Base-by-base conservation (phyloP, 345 rosid genomes). In the Citrus glauca region DNA sequence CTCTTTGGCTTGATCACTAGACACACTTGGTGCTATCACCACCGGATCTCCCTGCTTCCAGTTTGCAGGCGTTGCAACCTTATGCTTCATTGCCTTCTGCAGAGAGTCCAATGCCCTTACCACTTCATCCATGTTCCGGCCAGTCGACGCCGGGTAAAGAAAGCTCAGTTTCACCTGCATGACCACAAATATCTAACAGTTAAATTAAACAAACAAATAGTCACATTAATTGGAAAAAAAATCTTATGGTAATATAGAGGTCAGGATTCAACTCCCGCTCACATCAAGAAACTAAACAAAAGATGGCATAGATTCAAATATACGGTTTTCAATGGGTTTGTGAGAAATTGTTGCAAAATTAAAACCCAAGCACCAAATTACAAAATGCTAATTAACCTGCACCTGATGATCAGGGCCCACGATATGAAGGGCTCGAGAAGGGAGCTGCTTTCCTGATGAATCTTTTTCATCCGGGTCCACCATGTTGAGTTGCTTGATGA, bases 11-110 rank as follows among this genome's bases (percentile, higher is more conserved):
- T 93, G 86, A 59, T 92, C 88, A 19, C 84, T 80, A 6, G 87
- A 78, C 7, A 90, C 90, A 1, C 81, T 19, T 0, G 96, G 94
- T 2, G 90, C 82, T 3, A 93, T 91, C 38, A 90, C 89, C 25
- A 93, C 97, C 11, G 89, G 84, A 19, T 93, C 94, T 19, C 91
- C 92, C 13, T 82, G 90, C 69, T 91, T 93, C 97, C 99, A 93
- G 91, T 93, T 81, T 17, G 80, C 94, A 5, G 92, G 95, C 4
- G 97, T 95, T 0, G 97, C 92, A 1, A 95, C 79, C 85, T 86
- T 92, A 83, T 87, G 84, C 81, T 88, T 87, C 0, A 84, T 9
- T 7, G 87, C 89, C 79, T 70, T 80, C 85, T 87, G 85, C 71
- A 92, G 84, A 0, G 97, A 91, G 30, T 93, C 98, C 72, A 92